Evolutionary conservation across 208 protist genomes (phyloP), one percentile per base, ranked within the genome.

Genomic region (Tritrichomonas musculus): DNA sequence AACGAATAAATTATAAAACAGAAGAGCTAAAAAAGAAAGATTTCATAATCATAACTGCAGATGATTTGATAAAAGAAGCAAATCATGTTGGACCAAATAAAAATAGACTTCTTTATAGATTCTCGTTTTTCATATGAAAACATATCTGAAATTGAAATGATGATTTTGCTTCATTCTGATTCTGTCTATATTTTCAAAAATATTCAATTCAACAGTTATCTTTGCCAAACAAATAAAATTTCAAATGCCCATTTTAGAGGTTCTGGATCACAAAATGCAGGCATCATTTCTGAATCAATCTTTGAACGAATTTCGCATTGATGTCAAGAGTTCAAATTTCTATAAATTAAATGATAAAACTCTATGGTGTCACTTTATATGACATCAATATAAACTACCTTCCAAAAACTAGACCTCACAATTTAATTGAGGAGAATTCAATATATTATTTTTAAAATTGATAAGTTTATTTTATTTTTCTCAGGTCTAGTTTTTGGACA

Each of bases 161-260:
- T 96, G 57, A 96, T 96, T 4, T 55, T 98, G 4, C 96, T 97
- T 66, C 94, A 96, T 92, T 93, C 95, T 53, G 97, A 98, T 75
- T 97, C 96, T 94, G 50, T 60, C 0, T 98, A 98, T 95, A 73
- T 95, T 20, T 93, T 97, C n/a, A 96, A 97, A n/a, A 92, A 97
- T 80, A 17, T 97, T 22, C 41, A 64, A 4, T 94, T 95, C 17
- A 25, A 27, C 0, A 93, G 93, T 33, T 27, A 80, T 66, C 93
- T 97, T 1, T 97, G 95, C 77, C 94, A 95, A 36, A 98, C 97
- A 20, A 96, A 98, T 93, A 72, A 94, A 50, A 94, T 96, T n/a
- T 95, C 96, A 41, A 97, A 97, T 93, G 98, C 97, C 39, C 96
- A 97, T 25, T 97, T 97, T 93, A 94, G 96, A 47, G 96, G 96